phyloP scores from a whole-genome alignment of 2,329 filamentous ascomycete species.

The Aschersonia sp. region DNA sequence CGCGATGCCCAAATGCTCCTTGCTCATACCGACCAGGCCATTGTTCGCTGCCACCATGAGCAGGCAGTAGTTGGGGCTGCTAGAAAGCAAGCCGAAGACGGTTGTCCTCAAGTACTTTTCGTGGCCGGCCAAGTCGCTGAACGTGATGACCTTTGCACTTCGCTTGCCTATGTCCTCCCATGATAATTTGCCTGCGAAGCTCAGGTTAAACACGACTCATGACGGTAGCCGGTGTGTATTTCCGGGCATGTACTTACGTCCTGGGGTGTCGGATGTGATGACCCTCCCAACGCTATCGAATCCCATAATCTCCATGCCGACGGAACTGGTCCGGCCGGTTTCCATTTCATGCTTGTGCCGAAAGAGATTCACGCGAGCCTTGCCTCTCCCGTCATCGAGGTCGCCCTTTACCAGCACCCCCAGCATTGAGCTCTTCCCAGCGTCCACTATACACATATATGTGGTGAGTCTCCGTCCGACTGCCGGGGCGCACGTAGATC shows the following conservation, averaged over 20 bases:
- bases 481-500: neutral
- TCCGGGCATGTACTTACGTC: constrained; percentile 43
- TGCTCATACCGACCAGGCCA: constrained; percentile 92
- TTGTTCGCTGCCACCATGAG: constrained; percentile 99
- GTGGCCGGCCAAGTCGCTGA: constrained; percentile 89
- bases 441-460: constrained; percentile 52
- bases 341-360: constrained; percentile 97
- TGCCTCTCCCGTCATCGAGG: constrained; percentile 86
- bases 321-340: constrained; percentile 85
- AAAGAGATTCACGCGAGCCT: constrained; percentile 89
- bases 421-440: constrained; percentile 90
- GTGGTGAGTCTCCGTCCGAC: too few relatives aligned
- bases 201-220: too few relatives aligned
- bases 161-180: constrained; percentile 97
- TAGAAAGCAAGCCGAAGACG: constrained; percentile 86
- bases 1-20: constrained; percentile 92
- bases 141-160: constrained; percentile 91
- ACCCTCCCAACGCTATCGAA: constrained; percentile 81
- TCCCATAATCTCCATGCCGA: constrained; percentile 98
- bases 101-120: constrained; percentile 92
- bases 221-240: too few relatives aligned
- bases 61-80: constrained; percentile 91
- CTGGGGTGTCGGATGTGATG: constrained; percentile 66
- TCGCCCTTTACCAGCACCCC: constrained; percentile 92
- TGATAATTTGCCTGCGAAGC: constrained; percentile 44